Base-by-base conservation (phyloP, 108 stramenopile species). In the Aureococcus anophagefferens region DNA sequence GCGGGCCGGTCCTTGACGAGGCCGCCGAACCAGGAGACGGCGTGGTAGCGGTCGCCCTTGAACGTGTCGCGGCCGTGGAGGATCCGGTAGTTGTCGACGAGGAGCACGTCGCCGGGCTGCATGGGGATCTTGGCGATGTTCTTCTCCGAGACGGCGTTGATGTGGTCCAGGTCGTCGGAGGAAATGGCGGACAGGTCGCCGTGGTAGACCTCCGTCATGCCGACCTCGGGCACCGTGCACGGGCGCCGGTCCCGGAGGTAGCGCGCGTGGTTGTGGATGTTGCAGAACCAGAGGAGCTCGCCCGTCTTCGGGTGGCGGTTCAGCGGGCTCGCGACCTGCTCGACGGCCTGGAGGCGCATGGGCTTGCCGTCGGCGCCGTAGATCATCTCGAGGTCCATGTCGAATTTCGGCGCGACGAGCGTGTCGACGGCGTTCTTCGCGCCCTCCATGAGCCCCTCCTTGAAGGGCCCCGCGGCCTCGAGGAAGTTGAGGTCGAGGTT, bases 341-440 rank as follows among this genome's bases (percentile, higher is more conserved):
- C 92, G 9, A 93, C 86, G 15, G 92, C 92, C 74, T 88, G 88
- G 29, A 92, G 74, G 68, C 92, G 86, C 37, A 90, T 90, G 16
- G 87, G 87, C 82, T 89, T 91, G 30, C 92, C 92, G 77, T 93
- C 92, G 35, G 79, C 76, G 75, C 87, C 92, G 69, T 85, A 90
- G 72, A 91, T 88, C 90, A 93, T 91, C 76, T 93, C 92, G 79
- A 93, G 76, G 76, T 91, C 92, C 92, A 93, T 93, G 69, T 93
- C 92, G 79, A 93, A 93, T 70, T 93, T 93, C 67, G 92, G 92
- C 29, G 92, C 89, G 29, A 93, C 89, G 14, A 87, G 85, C 31
- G 80, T 87, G 74, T 86, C 89, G 0, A 93, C 90, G 30, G 89
- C 34, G 33, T 67, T 64, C 74, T 86, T 88, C 67, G 90, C 80